Base-by-base conservation (phyloP, 2,329 filamentous ascomycete species). In the Dothidotthia symphoricarpi region DNA sequence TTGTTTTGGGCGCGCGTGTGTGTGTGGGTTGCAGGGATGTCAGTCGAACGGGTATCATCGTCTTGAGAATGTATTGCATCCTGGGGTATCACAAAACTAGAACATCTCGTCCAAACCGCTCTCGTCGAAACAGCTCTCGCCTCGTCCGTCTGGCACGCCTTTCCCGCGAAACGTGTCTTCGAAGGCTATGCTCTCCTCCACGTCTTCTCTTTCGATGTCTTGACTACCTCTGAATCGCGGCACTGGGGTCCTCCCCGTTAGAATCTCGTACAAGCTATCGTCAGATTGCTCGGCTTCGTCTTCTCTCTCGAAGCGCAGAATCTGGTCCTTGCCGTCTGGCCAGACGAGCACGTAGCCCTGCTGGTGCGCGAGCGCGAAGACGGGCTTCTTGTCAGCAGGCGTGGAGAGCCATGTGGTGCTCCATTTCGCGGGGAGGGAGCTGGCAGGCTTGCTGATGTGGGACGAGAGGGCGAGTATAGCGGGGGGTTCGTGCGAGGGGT, bases 191-290 rank as follows among this genome's bases (percentile, higher is more conserved):
- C 47, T 50, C 45, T 53, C 32, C n/a, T 43, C 41, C 12, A 46
- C 45, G 9, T 37, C 39, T 6, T 41, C 43, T 24, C 32, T 28
- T 9, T 36, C 32, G 26, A 31, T 34, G n/a, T 37, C 44, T 8
- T 36, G 36, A 16, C 38, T 43, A 9, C 55, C 46, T 14, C 45
- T 39, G 15, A 59, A 27, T 10, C 53, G 58, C 10, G 67, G 69
- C 26, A 69, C 49, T 1, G 69, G 67, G 30, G 66, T 74, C n/a
- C 68, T 53, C 0, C 73, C 73, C 1, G 70, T 72, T 10, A 75
- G 51, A 5, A 75, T 69, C 16, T 75, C 70, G 33, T 70, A 71
- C 16, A 75, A 46, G 28, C 69, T 73, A 45, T 75, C 73, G 17
- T 75, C 71, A 35, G 66, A 69, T 4, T 61, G 63, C 5, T 69